These are phyloP conservation scores for Exophiala spinifera DNA, from an alignment of 2,329 filamentous ascomycete species.

Conservation along the genomic window DNA sequence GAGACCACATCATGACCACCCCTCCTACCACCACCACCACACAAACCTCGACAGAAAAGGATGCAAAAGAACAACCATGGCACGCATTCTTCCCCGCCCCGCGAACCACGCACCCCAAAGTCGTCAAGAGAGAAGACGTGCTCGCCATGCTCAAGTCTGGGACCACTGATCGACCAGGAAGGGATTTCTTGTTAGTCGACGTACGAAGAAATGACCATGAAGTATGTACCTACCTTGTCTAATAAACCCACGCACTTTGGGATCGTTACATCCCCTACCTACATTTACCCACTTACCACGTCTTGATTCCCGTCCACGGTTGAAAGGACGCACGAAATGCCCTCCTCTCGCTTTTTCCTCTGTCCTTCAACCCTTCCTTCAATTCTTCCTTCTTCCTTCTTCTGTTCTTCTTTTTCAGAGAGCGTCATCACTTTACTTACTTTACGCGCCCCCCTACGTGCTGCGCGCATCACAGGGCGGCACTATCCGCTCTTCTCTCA, in stretches of 20 bases:
- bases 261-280: too few relatives aligned
- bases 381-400: too few relatives aligned
- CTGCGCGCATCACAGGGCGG: constrained; percentile 43
- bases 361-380: too few relatives aligned
- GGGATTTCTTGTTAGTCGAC: constrained; percentile 46
- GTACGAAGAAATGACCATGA: constrained; percentile 47
- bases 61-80: constrained; percentile 37
- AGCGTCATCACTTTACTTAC: too few relatives aligned
- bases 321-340: too few relatives aligned
- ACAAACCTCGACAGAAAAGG: neutral
- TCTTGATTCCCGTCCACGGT: too few relatives aligned
- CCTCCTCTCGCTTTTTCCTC: too few relatives aligned
- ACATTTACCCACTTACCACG: too few relatives aligned
- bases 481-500: constrained; percentile 57
- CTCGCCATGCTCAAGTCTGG: constrained; percentile 37
- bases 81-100: constrained; percentile 42
- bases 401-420: too few relatives aligned
- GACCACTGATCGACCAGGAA: constrained; percentile 26
- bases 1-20: too few relatives aligned
- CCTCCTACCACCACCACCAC: constrained; percentile 3
- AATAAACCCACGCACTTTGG: too few relatives aligned
- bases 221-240: constrained; percentile 32
- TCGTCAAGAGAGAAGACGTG: constrained; percentile 36
- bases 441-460: too few relatives aligned
- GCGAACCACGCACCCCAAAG: constrained; percentile 27